These are phyloP conservation scores for Articulospora tetracladia DNA, from an alignment of 495 filamentous ascomycete species.

Conservation along the genomic window DNA sequence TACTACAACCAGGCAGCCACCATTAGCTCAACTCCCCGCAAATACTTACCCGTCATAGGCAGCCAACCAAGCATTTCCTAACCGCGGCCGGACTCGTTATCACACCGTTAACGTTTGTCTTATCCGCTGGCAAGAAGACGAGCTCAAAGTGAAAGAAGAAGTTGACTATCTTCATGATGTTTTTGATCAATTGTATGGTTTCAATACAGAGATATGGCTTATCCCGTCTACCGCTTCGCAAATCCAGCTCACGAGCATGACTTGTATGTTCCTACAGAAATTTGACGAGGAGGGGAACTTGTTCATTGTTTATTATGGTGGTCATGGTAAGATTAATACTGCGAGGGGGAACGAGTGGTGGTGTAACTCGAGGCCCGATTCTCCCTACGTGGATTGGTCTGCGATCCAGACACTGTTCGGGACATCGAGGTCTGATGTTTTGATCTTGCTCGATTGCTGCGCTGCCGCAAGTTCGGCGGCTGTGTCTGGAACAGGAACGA, in stretches of 20 bases:
- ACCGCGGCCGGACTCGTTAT: constrained; percentile 12
- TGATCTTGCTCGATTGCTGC: constrained; percentile 52
- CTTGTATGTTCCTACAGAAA: constrained; percentile 44
- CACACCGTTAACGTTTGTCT: constrained; percentile 9
- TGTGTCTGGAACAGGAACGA: constrained; percentile 44
- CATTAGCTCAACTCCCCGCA: neutral
- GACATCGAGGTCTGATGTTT: constrained; percentile 44
- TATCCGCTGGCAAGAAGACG: constrained; percentile 13
- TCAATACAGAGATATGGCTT: constrained; percentile 43
- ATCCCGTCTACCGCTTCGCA: constrained; percentile 49
- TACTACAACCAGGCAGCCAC: neutral
- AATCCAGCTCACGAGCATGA: constrained; percentile 43
- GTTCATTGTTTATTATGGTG: constrained; percentile 51
- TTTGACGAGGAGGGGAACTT: constrained; percentile 45
- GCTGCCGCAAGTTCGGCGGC: constrained; percentile 48
- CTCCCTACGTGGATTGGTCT: constrained; percentile 49
- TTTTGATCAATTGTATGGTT: constrained; percentile 39
- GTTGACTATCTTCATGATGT: constrained; percentile 5
- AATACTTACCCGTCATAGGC: neutral
- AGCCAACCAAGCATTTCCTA: constrained; percentile 11
- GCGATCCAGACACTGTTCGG: constrained; percentile 49
- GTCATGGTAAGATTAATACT: constrained; percentile 49
- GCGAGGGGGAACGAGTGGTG: constrained; percentile 50
- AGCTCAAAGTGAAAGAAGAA: constrained; percentile 2
- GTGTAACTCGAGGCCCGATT: constrained; percentile 28